Conservation (phyloP, 164 flowering plant genomes). For the Tinospora cordifolia region DNA sequence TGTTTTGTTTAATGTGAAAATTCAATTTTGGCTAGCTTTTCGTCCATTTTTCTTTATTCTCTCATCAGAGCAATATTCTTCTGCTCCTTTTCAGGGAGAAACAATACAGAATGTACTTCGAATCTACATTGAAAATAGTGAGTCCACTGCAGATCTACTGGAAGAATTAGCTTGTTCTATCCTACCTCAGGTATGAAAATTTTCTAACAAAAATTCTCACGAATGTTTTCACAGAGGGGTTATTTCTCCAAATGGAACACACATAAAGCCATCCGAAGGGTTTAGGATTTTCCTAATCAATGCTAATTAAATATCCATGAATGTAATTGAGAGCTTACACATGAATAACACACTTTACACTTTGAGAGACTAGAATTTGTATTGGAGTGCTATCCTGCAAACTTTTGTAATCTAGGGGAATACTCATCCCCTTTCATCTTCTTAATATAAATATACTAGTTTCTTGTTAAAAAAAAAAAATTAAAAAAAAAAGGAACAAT, state of each 20-base stretch:
- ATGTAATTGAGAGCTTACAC: too few relatives aligned
- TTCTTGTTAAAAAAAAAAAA: too few relatives aligned
- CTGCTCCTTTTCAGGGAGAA: conserved; percentile 47
- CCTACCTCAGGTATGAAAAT: conserved; percentile 58
- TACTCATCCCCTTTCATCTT: too few relatives aligned
- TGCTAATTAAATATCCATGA: too few relatives aligned
- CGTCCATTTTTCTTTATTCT: neutral
- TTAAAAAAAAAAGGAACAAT: too few relatives aligned
- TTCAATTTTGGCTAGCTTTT: neutral
- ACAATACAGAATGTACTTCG: conserved; percentile 50
- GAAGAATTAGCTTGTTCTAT: conserved; percentile 56
- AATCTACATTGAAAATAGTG: conserved; percentile 49
- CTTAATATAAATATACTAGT: too few relatives aligned
- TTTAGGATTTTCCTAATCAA: too few relatives aligned
- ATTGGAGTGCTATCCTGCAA: too few relatives aligned
- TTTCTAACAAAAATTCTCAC: conserved; percentile 4
- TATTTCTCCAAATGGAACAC: neutral
- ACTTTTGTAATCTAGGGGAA: too few relatives aligned
- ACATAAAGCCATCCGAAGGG: neutral
- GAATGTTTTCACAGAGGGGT: neutral
- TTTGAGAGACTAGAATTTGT: too few relatives aligned
- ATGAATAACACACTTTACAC: neutral
- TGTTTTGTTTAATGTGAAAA: neutral
- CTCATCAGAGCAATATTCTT: neutral
- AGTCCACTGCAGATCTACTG: conserved; percentile 50